Evolutionary conservation across 2,329 filamentous ascomycete species (phyloP).

Genomic region (Fusarium sp.): DNA sequence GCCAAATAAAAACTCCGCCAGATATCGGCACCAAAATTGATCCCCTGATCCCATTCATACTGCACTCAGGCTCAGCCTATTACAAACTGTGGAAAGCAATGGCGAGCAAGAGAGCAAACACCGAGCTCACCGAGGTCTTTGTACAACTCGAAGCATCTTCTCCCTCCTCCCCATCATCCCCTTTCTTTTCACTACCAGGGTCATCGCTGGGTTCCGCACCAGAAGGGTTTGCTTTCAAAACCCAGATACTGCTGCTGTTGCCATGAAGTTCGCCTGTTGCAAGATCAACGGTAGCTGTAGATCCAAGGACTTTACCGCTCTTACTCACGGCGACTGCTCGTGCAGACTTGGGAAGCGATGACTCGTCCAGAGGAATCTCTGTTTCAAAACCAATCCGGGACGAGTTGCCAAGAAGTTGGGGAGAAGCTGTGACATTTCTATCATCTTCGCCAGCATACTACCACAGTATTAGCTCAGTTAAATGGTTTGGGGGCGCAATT

Average conservation of each 20-base stretch:
- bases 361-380: constrained; percentile 22
- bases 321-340: constrained; percentile 37
- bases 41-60: neutral
- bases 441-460: constrained; percentile 40
- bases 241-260: constrained; percentile 43
- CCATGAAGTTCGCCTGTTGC: constrained; percentile 37
- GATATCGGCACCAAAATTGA: constrained; percentile 39
- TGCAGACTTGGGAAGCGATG: constrained; percentile 22
- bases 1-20: constrained; percentile 16
- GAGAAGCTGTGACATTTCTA: constrained; percentile 30
- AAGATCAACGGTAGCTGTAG: constrained; percentile 39
- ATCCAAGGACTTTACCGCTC: constrained; percentile 37
- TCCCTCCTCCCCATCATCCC: constrained; percentile 29
- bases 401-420: constrained; percentile 37
- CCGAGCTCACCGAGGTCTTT: constrained; percentile 7
- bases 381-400: constrained; percentile 43
- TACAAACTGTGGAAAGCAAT: constrained; percentile 25
- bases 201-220: constrained; percentile 4
- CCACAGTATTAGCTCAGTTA: constrained; percentile 6
- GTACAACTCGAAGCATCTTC: constrained; percentile 31
- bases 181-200: neutral
- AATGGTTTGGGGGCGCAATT: neutral
- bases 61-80: constrained; percentile 4
- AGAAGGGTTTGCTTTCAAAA: constrained; percentile 10
- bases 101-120: constrained; percentile 28